Evolutionary conservation across 2,329 filamentous ascomycete species (phyloP).

Genomic region (Talaromyces sp.): DNA sequence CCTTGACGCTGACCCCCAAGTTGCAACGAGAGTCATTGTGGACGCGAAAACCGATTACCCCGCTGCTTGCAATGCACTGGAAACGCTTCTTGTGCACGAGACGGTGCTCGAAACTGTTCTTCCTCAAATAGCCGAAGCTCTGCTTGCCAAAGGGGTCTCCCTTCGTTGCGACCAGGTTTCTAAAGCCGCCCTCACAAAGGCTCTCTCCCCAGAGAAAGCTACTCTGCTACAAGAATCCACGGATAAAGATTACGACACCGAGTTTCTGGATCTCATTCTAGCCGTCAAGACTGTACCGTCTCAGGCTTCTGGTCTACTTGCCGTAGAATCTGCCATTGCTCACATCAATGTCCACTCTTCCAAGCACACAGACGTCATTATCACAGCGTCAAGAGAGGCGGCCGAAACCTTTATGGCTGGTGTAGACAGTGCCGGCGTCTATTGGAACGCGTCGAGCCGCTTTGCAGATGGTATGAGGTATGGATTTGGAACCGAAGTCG

Average conservation of each 20-base stretch:
- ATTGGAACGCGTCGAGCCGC: constrained; percentile 93
- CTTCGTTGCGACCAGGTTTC: constrained; percentile 72
- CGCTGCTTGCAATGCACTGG: constrained; percentile 90
- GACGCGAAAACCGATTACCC: constrained; percentile 95
- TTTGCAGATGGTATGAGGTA: constrained; percentile 97
- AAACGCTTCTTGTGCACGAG: constrained; percentile 82
- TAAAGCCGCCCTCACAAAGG: constrained; percentile 56
- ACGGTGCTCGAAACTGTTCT: constrained; percentile 62
- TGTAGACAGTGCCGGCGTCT: constrained; percentile 86
- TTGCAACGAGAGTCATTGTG: constrained; percentile 70
- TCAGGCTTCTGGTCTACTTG: constrained; percentile 36
- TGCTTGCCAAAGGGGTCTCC: constrained; percentile 71
- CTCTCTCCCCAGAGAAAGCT: constrained; percentile 39
- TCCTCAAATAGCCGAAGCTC: constrained; percentile 65
- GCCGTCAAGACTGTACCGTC: constrained; percentile 71
- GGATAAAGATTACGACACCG: constrained; percentile 73
- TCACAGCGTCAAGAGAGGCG: constrained; percentile 62
- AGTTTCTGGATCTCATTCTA: constrained; percentile 79
- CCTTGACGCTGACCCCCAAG: constrained; percentile 64
- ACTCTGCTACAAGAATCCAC: constrained; percentile 58
- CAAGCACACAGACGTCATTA: constrained; percentile 87
- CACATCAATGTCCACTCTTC: constrained; percentile 93
- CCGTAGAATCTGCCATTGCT: constrained; percentile 59
- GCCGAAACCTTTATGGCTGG: constrained; percentile 79
- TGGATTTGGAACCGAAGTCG: constrained; percentile 96